These are phyloP conservation scores for Saccharomycopsis selenospora DNA, from an alignment of 805 yeast genomes.

Conservation along the genomic window DNA sequence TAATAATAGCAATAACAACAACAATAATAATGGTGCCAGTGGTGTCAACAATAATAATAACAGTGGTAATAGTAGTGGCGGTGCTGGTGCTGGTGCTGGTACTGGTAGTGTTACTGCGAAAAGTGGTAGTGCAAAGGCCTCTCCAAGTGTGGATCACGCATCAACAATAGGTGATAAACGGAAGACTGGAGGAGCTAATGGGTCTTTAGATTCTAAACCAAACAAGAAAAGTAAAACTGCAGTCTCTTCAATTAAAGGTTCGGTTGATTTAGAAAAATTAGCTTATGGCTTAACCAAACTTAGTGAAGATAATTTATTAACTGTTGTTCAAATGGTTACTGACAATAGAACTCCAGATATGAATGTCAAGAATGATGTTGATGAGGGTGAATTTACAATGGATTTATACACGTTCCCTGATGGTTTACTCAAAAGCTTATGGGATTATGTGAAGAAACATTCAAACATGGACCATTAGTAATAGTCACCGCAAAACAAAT, in stretches of 20 bases:
- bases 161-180: conserved; percentile 32
- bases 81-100: conserved; percentile 17
- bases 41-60: conserved; percentile 2
- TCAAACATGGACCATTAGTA: conserved; percentile 26
- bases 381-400: conserved; percentile 95
- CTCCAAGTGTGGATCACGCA: conserved; percentile 20
- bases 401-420: conserved; percentile 93
- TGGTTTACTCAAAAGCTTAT: conserved; percentile 78
- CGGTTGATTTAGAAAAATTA: conserved; percentile 79
- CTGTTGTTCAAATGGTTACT: conserved; percentile 95
- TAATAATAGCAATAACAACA: conserved; percentile 23
- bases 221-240: conserved; percentile 20
- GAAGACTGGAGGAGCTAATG: conserved; percentile 23
- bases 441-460: conserved; percentile 88
- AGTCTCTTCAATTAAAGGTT: conserved; percentile 49
- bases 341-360: conserved; percentile 92
- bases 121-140: conserved; percentile 27
- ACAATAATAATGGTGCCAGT: not conserved
- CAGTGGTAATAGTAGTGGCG: not conserved
- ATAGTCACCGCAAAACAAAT: no score
- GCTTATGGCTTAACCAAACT: conserved; percentile 86
- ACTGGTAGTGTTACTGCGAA: conserved; percentile 21
- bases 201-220: conserved; percentile 28
- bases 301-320: conserved; percentile 86
- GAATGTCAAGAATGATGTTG: conserved; percentile 92